Evolutionary conservation across 192 early-diverging fungal genomes (phyloP).

Genomic region (Fimicolochytrium jonesii): DNA sequence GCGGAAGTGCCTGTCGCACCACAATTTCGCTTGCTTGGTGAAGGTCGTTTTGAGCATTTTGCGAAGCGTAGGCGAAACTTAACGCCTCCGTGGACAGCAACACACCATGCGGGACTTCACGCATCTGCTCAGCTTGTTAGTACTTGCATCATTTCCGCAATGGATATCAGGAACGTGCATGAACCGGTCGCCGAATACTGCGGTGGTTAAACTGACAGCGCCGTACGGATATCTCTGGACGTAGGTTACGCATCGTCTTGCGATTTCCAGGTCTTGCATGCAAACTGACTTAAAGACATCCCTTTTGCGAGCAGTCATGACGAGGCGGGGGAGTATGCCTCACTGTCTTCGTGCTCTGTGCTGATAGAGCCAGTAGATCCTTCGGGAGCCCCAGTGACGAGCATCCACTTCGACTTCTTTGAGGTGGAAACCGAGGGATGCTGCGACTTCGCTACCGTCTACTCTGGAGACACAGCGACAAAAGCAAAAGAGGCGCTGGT

Average conservation of each 20-base stretch:
- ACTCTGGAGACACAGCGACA: background rate
- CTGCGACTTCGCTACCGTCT: constrained; percentile 12
- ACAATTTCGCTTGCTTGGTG: no score
- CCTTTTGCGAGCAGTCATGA: no score
- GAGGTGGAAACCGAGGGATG: constrained; percentile 20
- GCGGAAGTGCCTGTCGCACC: no score
- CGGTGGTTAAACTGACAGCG: constrained; percentile 3
- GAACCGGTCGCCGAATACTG: constrained; percentile 1
- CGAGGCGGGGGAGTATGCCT: constrained; percentile 3
- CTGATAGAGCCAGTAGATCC: constrained; percentile 9
- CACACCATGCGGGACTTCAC: no score
- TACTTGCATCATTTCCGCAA: no score
- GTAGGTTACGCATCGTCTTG: background rate
- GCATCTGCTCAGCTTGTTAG: no score
- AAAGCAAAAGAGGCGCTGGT: background rate
- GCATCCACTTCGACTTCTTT: constrained; percentile 13
- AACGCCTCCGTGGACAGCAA: no score
- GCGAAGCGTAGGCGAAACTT: no score
- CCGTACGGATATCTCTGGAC: constrained; percentile 27
- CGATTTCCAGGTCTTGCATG: background rate
- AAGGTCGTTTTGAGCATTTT: no score
- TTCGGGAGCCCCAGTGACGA: background rate
- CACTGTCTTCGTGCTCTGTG: constrained; percentile 8
- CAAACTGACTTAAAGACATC: background rate
- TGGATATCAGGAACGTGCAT: no score